Conservation (phyloP, 2,329 filamentous ascomycete species). For the Fusarium falciforme region DNA sequence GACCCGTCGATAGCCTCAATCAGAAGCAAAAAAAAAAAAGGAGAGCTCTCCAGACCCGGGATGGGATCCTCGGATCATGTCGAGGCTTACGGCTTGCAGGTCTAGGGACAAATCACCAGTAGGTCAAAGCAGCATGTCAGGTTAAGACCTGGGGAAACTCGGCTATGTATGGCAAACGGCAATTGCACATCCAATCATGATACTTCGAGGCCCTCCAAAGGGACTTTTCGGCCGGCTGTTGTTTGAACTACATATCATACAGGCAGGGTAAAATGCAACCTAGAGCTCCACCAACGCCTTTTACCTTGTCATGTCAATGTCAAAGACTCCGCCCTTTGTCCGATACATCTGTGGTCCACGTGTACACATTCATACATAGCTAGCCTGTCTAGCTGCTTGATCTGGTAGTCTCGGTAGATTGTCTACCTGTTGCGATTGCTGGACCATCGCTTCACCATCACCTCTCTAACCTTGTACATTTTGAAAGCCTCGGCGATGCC, state of each 20-base stretch:
- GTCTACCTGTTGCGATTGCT: conserved; percentile 75
- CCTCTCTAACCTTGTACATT: conserved; percentile 81
- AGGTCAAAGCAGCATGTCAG: neutral
- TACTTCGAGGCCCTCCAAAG: neutral
- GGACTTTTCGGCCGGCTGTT: neutral
- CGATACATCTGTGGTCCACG: neutral
- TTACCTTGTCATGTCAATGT: neutral
- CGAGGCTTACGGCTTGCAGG: neutral
- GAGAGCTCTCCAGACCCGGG: conserved; percentile 5
- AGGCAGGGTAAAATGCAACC: conserved; percentile 6
- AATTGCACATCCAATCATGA: conserved; percentile 1
- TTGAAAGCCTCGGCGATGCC: conserved; percentile 74
- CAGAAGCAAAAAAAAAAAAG: conserved; percentile 23
- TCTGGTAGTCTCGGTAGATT: neutral
- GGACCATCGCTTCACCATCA: conserved; percentile 85
- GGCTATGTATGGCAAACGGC: neutral
- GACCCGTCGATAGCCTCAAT: conserved; percentile 31
- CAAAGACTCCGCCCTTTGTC: neutral
- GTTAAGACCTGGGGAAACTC: neutral
- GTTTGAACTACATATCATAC: conserved; percentile 5
- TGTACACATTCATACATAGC: conserved; percentile 20
- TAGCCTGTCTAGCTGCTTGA: neutral
- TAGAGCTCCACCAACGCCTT: conserved; percentile 20
- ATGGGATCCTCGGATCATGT: neutral
- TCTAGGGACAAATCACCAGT: neutral